Base-by-base conservation (phyloP, 345 rosid species). In the Eucalyptus sp. region DNA sequence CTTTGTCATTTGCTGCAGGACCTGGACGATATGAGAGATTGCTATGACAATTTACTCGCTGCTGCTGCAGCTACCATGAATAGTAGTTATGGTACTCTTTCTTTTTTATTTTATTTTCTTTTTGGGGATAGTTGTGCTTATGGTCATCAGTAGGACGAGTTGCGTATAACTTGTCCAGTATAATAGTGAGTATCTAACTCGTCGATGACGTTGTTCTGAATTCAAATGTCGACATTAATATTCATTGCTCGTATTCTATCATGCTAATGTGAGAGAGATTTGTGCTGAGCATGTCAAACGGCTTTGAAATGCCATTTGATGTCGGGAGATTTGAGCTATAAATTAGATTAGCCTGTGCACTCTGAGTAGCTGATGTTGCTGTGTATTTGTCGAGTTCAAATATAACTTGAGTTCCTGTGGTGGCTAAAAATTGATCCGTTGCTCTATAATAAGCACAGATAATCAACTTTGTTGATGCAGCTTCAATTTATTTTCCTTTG, bases 11-110 rank as follows among this genome's bases (percentile, higher is more conserved):
- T 54, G 58, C 54, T 16, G 91, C 89, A 97, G 99, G 98, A 95
- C 54, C 95, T 98, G 93, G 91, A 94, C 46, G 97, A 96, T 88
- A 98, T 98, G 96, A 97, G 94, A 93, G 94, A 95, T 90, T 96
- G 98, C 94, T 98, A 97, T 83, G 99, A 98, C 91, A 94, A 96
- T 91, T 95, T 98, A 90, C 97, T 98, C 90, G 92, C 97, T 90
- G 97, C 98, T 11, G 99, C 99, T 13, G 98, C 99, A 22, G 99
- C 99, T n/a, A 93, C 98, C n/a, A 97, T 96, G 1, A 98, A 97
- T 88, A 93, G 97, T 92, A 98, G 96, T 83, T 98, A 94, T 86
- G 99, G 99, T 98, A 92, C 86, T 13, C 84, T 79, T 79, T 56
- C 37, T 14, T 33, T 33, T 7, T 56, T 83, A 6, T 71, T 50